A percentile compares a stretch with the other conserved stretches of the same genome.
phyloP scores from a whole-genome alignment of 2,329 filamentous ascomycete genomes.

The Xylariaceae sp. region DNA sequence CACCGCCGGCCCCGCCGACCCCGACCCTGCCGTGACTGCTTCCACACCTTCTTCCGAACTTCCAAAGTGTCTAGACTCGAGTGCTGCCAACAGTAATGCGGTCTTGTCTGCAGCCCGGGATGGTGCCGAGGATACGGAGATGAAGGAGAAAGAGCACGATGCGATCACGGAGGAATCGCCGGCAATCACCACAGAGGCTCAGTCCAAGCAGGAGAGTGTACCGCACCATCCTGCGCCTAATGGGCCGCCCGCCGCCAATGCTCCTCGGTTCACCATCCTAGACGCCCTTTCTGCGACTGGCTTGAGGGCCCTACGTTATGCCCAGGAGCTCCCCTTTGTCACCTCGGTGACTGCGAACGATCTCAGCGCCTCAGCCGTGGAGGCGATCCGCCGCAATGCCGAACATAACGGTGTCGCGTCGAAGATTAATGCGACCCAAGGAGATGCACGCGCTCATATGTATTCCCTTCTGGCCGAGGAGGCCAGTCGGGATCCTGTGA shows the following conservation, averaged over 20 bases:
- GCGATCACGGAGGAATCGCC: conserved; percentile 7
- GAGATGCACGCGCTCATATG: conserved; percentile 89
- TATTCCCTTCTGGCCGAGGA: conserved; percentile 62
- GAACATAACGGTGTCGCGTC: conserved; percentile 70
- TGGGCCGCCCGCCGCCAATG: background rate
- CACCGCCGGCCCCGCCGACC: conserved; percentile 7
- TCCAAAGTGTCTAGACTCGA: too few species aligned
- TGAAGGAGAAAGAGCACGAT: conserved; percentile 3
- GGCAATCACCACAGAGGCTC: conserved; percentile 12
- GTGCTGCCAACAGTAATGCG: conserved; percentile 9
- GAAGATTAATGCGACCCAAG: conserved; percentile 66
- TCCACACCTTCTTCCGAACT: too few species aligned
- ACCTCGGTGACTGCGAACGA: conserved; percentile 87
- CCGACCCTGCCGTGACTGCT: conserved; percentile 3
- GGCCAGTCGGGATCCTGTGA: conserved; percentile 36
- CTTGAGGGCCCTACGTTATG: conserved; percentile 83
- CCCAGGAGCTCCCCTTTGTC: conserved; percentile 79
- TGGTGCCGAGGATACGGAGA: background rate
- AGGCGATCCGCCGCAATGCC: conserved; percentile 79
- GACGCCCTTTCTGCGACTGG: conserved; percentile 94
- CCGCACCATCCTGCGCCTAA: conserved; percentile 24
- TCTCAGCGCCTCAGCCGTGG: conserved; percentile 68
- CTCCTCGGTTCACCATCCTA: conserved; percentile 68
- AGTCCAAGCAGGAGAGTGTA: conserved; percentile 11
- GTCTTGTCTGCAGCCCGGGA: conserved; percentile 21